Conservation (phyloP, 2,329 filamentous ascomycete species). For the Cyphellophora europaea region DNA sequence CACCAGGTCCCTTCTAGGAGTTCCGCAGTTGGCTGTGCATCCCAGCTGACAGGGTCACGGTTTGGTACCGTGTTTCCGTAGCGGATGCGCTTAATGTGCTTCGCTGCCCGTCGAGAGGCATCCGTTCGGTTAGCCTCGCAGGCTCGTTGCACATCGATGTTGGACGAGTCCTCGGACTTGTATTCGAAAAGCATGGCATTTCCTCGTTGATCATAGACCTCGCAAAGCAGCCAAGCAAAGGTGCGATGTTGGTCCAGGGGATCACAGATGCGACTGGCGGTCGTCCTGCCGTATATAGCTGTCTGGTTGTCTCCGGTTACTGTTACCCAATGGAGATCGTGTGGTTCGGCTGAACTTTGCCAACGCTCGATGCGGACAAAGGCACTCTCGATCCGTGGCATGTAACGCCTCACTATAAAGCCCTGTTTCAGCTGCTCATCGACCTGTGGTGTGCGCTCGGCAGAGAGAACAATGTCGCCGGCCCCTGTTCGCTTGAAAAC, state of each 20-base stretch:
- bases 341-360: constrained; percentile 1
- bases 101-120: background rate
- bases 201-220: constrained; percentile 17
- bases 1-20: constrained; percentile 19
- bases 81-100: constrained; percentile 5
- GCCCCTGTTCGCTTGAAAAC: constrained; percentile 1
- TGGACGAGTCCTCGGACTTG: constrained; percentile 16
- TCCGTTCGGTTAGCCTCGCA: background rate
- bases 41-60: background rate
- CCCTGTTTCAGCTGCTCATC: background rate
- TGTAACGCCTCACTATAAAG: constrained; percentile 13
- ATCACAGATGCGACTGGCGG: constrained; percentile 2
- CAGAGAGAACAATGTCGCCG: background rate
- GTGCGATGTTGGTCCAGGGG: constrained; percentile 2
- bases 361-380: constrained; percentile 15
- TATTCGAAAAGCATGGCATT: constrained; percentile 18
- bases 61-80: constrained; percentile 1
- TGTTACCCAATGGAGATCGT: constrained; percentile 16
- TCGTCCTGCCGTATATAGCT: constrained; percentile 7
- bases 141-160: constrained; percentile 2
- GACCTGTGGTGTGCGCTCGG: background rate
- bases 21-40: background rate
- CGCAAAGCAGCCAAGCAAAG: constrained; percentile 20
- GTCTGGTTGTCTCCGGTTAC: constrained; percentile 15
- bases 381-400: constrained; percentile 11